Evolutionary conservation across 1,139 yeast species (phyloP), one percentile per base, ranked within the genome.

Genomic region (Hemisphaericaspora xylofermentans): DNA sequence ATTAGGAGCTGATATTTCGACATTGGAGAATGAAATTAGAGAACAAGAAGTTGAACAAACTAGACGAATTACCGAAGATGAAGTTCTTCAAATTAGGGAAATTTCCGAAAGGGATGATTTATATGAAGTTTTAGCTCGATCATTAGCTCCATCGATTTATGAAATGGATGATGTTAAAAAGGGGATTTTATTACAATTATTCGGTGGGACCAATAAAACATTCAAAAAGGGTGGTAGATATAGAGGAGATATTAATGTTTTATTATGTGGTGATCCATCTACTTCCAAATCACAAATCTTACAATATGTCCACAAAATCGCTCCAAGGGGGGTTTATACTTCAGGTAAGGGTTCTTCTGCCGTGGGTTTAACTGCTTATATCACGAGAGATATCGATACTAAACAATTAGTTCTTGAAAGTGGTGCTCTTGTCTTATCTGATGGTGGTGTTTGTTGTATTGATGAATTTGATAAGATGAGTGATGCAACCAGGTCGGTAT

Each of bases 321-420:
- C 98, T 0, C 99, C 99, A 31, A 76, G 98, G 59, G 98, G 98
- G 52, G 88, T 94, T 32, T 93, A 91, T 62, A 93, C 99, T 1
- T 89, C 97, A 1, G 99, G 99, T 64, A 93, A 93, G 58, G 98
- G 98, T 41, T 89, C 98, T 0, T 93, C 98, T 18, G 99, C 99
- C 0, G 99, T 93, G 42, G 99, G 99, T 71, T 74, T 93, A 58
- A 93, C 99, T 0, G 98, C 99, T 1, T 93, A 93, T 60, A 84
- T 93, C 42, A 91, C 98, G 7, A 76, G 97, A 57, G 99, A 93
- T 62, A 77, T 87, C 34, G 98, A 93, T 55, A 88, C 98, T 1
- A 87, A 81, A 54, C 98, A 93, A 60, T 69, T 93, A 39, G 98
- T 93, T 6, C 74, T 93, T 44, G 99, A 93, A 61, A 82, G 93